Percentiles rank a stretch among this genome's conserved stretches.
Conservation (phyloP, 257 asterid species). For the Cruciata laevipes region DNA sequence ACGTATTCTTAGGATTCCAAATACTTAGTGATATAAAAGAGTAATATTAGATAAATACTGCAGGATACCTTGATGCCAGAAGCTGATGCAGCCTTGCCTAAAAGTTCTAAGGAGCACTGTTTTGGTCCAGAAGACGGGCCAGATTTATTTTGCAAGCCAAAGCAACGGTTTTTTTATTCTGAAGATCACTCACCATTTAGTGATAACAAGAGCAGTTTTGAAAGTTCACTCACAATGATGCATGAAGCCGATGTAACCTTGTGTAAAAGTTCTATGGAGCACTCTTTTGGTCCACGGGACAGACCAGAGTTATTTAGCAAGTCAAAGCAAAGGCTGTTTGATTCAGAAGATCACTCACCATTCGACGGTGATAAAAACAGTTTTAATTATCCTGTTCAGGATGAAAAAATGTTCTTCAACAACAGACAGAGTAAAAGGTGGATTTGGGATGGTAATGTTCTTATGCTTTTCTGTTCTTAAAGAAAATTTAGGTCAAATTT, state of each 20-base stretch:
- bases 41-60: constrained; percentile 14
- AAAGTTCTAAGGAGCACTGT: constrained; percentile 29
- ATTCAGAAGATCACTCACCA: constrained; percentile 27
- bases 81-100: constrained; percentile 26
- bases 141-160: constrained; percentile 23
- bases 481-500: constrained; percentile 4
- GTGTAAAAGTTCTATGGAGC: constrained; percentile 27
- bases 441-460: constrained; percentile 38
- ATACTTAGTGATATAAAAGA: background rate
- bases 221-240: constrained; percentile 22
- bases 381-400: constrained; percentile 23
- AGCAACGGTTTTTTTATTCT: constrained; percentile 12
- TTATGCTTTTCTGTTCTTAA: constrained; percentile 11
- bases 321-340: constrained; percentile 22
- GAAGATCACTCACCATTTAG: background rate
- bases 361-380: constrained; percentile 20
- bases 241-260: constrained; percentile 35
- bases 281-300: constrained; percentile 32
- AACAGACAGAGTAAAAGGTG: constrained; percentile 22
- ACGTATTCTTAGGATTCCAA: background rate
- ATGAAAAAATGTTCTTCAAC: constrained; percentile 30
- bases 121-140: constrained; percentile 29
- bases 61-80: constrained; percentile 44
- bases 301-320: constrained; percentile 19
- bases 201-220: background rate